These are phyloP conservation scores for Hymenoscyphus repandus DNA, from an alignment of 2,329 filamentous ascomycete species.

Conservation along the genomic window DNA sequence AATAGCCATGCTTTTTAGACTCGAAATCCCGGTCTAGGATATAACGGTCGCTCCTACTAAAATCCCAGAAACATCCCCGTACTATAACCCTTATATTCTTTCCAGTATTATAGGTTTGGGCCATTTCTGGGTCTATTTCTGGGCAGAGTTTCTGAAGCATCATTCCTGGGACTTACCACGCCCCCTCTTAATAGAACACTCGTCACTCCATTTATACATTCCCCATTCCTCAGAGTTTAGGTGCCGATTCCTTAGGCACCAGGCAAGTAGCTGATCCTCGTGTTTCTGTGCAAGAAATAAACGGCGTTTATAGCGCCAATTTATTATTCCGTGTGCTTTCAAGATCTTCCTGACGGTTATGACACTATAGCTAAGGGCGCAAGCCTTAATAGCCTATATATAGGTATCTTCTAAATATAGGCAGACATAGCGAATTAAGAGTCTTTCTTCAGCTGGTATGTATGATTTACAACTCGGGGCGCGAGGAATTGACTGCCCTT, in stretches of 20 bases:
- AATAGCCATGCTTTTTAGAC: no score
- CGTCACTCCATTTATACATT: conserved; percentile 13
- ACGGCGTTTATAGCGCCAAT: not conserved
- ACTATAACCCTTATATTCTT: no score
- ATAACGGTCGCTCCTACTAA: no score
- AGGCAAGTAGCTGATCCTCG: not conserved
- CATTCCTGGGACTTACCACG: conserved; percentile 5
- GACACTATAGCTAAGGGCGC: no score
- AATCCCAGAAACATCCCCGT: no score
- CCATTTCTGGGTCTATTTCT: conserved; percentile 4
- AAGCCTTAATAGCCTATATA: no score
- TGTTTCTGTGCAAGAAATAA: not conserved
- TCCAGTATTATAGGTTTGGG: not conserved
- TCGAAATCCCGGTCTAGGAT: no score
- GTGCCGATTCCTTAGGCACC: not conserved
- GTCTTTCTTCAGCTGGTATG: no score
- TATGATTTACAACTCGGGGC: no score
- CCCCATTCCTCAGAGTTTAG: conserved; percentile 6
- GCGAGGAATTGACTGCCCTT: no score
- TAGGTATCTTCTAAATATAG: no score
- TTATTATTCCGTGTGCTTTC: not conserved
- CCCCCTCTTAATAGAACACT: conserved; percentile 15
- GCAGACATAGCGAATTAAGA: no score
- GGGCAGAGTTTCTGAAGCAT: conserved; percentile 3
- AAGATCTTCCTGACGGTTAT: not conserved